Conservation (phyloP, 2,329 filamentous ascomycete genomes). For the Nemania sp. region DNA sequence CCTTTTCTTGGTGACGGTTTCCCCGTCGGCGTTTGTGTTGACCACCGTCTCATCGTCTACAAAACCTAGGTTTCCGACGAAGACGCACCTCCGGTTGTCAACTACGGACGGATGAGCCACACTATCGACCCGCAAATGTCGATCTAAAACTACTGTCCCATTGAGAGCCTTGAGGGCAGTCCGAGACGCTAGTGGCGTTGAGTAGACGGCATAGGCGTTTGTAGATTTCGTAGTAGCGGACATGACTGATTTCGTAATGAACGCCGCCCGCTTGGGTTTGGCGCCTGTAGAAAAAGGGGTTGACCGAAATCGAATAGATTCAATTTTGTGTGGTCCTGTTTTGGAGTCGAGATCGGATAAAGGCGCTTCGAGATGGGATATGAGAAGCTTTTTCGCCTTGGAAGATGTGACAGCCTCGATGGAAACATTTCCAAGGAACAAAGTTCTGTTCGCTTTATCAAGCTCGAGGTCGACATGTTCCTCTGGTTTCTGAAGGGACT, state of each 20-base stretch:
- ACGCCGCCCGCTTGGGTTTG: slow-evolving; percentile 94
- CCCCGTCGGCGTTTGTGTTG: slow-evolving; percentile 72
- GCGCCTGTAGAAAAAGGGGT: slow-evolving; percentile 82
- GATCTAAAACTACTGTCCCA: slow-evolving; percentile 83
- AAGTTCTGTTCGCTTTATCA: slow-evolving; percentile 88
- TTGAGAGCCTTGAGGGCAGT: slow-evolving; percentile 83
- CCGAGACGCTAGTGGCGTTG: slow-evolving; percentile 78
- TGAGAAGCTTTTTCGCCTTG: slow-evolving; percentile 79
- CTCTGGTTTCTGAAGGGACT: slow-evolving; percentile 66
- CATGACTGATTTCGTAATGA: slow-evolving; percentile 90
- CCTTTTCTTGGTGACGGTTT: slow-evolving; percentile 77
- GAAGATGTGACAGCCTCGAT: slow-evolving; percentile 85
- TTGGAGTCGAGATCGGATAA: slow-evolving; percentile 65
- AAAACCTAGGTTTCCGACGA: slow-evolving; percentile 96
- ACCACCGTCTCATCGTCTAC: slow-evolving; percentile 88
- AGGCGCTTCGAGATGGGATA: slow-evolving; percentile 82
- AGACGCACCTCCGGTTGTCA: slow-evolving; percentile 91
- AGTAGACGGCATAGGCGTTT: slow-evolving; percentile 94
- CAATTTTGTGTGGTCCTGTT: slow-evolving; percentile 74
- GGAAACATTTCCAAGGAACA: slow-evolving; percentile 94
- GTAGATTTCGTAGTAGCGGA: slow-evolving; percentile 90
- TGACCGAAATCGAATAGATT: slow-evolving; percentile 94
- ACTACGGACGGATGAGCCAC: slow-evolving; percentile 86
- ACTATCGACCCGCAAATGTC: slow-evolving; percentile 90
- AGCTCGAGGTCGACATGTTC: slow-evolving; percentile 67